A percentile compares a stretch with the other conserved stretches of the same genome.
These are phyloP conservation scores for Mycena galericulata DNA, from an alignment of 768 basidiomycete species.

Conservation along the genomic window DNA sequence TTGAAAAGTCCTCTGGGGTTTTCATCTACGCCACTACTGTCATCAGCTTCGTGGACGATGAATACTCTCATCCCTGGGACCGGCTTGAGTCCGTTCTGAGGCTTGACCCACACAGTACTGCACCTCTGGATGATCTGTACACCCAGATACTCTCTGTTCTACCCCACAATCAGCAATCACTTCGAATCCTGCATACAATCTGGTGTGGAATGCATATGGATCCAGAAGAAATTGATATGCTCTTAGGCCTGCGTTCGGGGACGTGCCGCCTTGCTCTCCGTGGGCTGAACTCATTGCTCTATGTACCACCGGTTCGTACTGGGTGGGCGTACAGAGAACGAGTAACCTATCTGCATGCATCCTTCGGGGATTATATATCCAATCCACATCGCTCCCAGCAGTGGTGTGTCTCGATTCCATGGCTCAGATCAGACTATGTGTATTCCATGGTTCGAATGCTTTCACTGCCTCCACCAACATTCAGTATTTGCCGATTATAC, in stretches of 20 bases:
- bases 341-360: background rate
- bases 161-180: background rate
- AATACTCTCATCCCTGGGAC: background rate
- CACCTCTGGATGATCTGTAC: constrained; percentile 11
- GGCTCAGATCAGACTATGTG: background rate
- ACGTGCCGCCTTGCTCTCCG: background rate
- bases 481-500: background rate
- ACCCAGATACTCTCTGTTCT: background rate
- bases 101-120: background rate
- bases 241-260: background rate
- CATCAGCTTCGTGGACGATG: background rate
- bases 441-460: background rate
- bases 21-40: background rate
- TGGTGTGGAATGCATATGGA: background rate
- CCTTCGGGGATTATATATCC: background rate
- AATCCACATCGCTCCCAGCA: background rate
- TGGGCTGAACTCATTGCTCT: background rate
- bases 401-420: constrained; percentile 1
- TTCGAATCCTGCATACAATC: background rate
- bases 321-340: too few relatives aligned
- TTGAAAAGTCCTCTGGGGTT: background rate
- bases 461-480: background rate
- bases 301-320: background rate
- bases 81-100: background rate
- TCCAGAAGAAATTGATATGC: constrained; percentile 11